Evolutionary conservation across 805 yeast species (phyloP).

Genomic region (Candida yuanshanica): DNA sequence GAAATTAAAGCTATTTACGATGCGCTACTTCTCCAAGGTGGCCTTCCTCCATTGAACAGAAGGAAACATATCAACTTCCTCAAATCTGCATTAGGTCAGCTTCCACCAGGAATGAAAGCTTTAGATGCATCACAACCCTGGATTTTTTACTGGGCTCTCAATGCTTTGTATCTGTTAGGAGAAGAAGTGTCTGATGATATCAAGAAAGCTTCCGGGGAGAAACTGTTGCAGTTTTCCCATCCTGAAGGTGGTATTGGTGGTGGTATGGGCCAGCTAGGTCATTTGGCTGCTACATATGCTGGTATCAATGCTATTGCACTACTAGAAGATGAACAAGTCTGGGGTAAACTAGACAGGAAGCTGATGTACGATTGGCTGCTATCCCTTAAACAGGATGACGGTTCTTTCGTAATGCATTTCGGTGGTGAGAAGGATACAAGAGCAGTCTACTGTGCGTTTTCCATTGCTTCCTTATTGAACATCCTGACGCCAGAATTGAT

Average conservation of each 20-base stretch:
- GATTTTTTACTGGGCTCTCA: constrained; percentile 81
- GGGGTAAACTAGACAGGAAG: constrained; percentile 39
- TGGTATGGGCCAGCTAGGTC: constrained; percentile 76
- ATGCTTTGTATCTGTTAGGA: constrained; percentile 42
- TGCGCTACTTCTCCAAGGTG: constrained; percentile 16
- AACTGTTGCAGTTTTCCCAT: constrained; percentile 27
- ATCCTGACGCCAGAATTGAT: constrained; percentile 57
- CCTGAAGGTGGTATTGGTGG: constrained; percentile 75
- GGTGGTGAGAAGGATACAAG: constrained; percentile 85
- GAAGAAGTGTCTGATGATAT: constrained; percentile 20
- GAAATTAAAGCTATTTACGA: constrained; percentile 28
- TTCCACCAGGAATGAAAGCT: constrained; percentile 26
- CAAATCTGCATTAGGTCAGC: constrained; percentile 14
- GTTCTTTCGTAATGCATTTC: constrained; percentile 69
- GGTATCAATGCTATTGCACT: constrained; percentile 57
- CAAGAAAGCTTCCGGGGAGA: constrained; percentile 26
- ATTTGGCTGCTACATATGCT: constrained; percentile 82
- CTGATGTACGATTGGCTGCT: constrained; percentile 60
- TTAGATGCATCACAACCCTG: constrained; percentile 92
- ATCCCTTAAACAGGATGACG: constrained; percentile 56
- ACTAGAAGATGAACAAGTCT: constrained; percentile 37
- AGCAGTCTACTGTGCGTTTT: constrained; percentile 83
- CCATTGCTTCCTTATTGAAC: constrained; percentile 59
- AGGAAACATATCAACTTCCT: constrained; percentile 16
- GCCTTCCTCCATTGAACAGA: constrained; percentile 10